Evolutionary conservation across 192 early-diverging fungal species (phyloP), one percentile per base, ranked within the genome.

Genomic region (Tieghemiomyces parasiticus): DNA sequence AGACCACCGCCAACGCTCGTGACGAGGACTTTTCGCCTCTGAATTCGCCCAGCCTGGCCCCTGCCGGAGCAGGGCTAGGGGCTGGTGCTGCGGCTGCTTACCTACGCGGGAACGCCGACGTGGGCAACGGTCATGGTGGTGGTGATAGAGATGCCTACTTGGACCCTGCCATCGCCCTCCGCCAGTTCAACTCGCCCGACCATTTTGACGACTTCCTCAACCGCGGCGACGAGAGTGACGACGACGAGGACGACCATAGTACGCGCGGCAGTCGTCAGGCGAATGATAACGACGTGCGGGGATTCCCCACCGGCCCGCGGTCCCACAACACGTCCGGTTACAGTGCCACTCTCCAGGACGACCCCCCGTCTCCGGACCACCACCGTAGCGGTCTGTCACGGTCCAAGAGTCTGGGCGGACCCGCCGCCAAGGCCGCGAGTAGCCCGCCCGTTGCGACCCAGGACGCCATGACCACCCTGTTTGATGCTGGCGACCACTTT

Each of bases 1-100:
- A 90, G 47, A 71, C 75, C 30, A 85, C 82, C 24, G 81, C 82
- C 19, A 79, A 82, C 46, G 80, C 79, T 29, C 79, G 84, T 32
- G 82, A 83, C 49, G 76, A 82, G 46, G 67, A 69, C 35, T 56
- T 56, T 34, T 56, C 54, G 1, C 54, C 54, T 1, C 19, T 9
- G 19, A 34, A n/a, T 3, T 56, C 54, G 31, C 54, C 54, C 34
- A 56, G 29, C 19, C 33, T 56, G 16, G 38, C 16, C 8, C 8
- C 16, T 16, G 8, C 8, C 38, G 38, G 38, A 6, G 38, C 8
- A 6, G 38, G 38, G 38, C 8, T 42, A 10, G 16, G 6, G 38
- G 6, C 38, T 6, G 38, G 38, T 34, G 54, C 54, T 14, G 54
- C 31, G 30, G 54, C 54, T 20, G 32, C 12, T 34, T 56, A 33